phyloP scores from a whole-genome alignment of 495 filamentous ascomycete species.

The Trichoderma asperelloides region DNA sequence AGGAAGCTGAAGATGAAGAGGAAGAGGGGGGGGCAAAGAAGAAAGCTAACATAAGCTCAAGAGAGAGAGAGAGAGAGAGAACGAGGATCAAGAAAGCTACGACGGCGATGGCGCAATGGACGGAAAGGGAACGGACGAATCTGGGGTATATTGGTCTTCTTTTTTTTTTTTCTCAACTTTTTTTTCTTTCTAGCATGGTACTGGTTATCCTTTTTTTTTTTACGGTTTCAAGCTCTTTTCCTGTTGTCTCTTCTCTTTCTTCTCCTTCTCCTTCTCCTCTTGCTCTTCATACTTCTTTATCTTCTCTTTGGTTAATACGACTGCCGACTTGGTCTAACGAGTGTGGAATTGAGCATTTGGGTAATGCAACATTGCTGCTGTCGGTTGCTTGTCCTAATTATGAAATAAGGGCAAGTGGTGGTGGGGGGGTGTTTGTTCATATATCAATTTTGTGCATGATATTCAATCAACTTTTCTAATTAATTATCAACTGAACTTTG shows the following conservation, averaged over 20 bases:
- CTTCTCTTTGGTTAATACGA: not conserved
- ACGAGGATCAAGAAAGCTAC: not conserved
- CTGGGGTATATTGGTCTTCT: not conserved
- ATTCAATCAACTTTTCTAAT: too few species aligned
- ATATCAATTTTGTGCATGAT: too few species aligned
- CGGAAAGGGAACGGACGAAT: not conserved
- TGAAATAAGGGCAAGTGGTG: not conserved
- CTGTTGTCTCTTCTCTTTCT: not conserved
- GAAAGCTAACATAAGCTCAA: not conserved
- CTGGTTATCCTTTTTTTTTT: conserved; percentile 1
- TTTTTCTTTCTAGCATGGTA: not conserved
- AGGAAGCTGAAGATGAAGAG: not conserved
- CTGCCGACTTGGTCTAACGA: too few species aligned
- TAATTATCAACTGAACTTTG: too few species aligned
- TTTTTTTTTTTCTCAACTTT: conserved; percentile 1
- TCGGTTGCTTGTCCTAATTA: not conserved
- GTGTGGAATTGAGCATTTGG: too few species aligned
- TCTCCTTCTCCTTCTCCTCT: not conserved
- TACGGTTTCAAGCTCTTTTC: not conserved
- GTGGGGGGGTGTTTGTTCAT: too few species aligned
- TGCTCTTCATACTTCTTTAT: not conserved
- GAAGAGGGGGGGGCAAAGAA: not conserved
- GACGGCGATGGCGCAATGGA: not conserved
- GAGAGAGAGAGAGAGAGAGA: not conserved
- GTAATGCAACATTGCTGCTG: not conserved